Evolutionary conservation across 306 rosid species (phyloP).

Genomic region (Leucaena leucocephala): DNA sequence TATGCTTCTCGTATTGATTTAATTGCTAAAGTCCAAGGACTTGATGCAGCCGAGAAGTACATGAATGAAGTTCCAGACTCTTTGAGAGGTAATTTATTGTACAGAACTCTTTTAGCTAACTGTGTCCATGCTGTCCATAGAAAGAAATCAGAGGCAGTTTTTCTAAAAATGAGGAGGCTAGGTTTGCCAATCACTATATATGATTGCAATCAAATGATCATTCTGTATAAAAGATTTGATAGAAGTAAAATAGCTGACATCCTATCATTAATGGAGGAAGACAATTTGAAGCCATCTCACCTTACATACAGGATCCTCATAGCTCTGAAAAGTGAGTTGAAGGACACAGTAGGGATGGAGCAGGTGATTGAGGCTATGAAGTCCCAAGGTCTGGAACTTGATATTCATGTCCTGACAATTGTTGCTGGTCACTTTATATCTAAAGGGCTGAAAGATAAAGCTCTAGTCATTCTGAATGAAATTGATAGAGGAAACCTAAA

Average conservation of each 20-base stretch:
- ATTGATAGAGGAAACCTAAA: constrained; percentile 19
- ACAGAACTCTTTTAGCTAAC: constrained; percentile 23
- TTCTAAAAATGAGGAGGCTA: constrained; percentile 20
- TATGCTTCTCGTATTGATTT: constrained; percentile 35
- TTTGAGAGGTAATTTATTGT: constrained; percentile 12
- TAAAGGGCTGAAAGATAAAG: constrained; percentile 36
- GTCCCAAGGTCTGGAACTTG: constrained; percentile 28
- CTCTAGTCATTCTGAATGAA: constrained; percentile 4
- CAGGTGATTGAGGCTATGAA: constrained; percentile 29
- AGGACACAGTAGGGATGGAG: constrained; percentile 26
- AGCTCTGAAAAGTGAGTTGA: constrained; percentile 8
- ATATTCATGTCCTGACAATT: constrained; percentile 5
- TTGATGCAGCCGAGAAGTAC: constrained; percentile 30
- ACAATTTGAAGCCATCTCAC: constrained; percentile 33
- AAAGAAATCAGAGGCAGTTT: constrained; percentile 34
- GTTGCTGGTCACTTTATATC: constrained; percentile 26
- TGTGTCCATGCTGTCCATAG: constrained; percentile 2
- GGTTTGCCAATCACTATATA: constrained; percentile 20
- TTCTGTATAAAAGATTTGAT: constrained; percentile 29
- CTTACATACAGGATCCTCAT: constrained; percentile 28
- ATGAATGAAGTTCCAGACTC: constrained; percentile 21
- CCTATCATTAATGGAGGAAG: constrained; percentile 28
- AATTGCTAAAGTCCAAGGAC: constrained; percentile 25
- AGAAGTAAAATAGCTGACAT: constrained; percentile 20
- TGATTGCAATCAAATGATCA: constrained; percentile 35